Evolutionary conservation across 805 yeast genomes (phyloP), one percentile per base, ranked within the genome.

Genomic region (Ogataea ramenticola): DNA sequence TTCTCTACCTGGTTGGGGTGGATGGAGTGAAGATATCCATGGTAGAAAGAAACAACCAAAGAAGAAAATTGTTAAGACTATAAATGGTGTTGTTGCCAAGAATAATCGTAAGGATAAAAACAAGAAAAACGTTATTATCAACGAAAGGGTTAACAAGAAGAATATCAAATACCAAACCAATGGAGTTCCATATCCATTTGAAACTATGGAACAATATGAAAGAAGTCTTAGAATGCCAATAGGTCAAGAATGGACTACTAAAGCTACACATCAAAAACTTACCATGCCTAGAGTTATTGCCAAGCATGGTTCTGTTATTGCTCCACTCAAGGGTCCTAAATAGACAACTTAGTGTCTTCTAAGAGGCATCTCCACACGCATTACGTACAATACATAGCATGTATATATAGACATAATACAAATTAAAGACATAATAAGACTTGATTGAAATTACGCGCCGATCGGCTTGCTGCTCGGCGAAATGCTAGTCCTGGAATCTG

Each of bases 1-100:
- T 40, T 83, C 96, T 0, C 65, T 90, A 42, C 98, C 97, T 3
- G 99, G 99, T 1, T 93, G 98, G 97, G 98, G 98, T 40, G 86
- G 84, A 37, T 93, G 99, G 99, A 85, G 91, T 11, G 78, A 75
- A 10, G 72, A 74, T 19, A 59, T 66, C 11, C 64, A 60, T 49
- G n/a, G n/a, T n/a, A 64, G 56, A 46, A 58, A 52, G 16, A 68
- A 68, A 60, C 67, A 61, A 47, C 73, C 74, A 58, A 79, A 77
- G 60, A 75, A 78, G 58, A 83, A 80, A 60, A 71, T 84, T 44
- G 71, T 82, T 31, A 79, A 84, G 54, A 86, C 79, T 51, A 69
- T 86, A 24, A 79, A 82, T 55, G 98, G 99, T 40, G 80, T 89
- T 41, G 82, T 77, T 33, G 72, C 74, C 30, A 72, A 74, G 48